Evolutionary conservation across 2,329 filamentous ascomycete species (phyloP), one percentile per base, ranked within the genome.

Genomic region (Claviceps pazoutovae): DNA sequence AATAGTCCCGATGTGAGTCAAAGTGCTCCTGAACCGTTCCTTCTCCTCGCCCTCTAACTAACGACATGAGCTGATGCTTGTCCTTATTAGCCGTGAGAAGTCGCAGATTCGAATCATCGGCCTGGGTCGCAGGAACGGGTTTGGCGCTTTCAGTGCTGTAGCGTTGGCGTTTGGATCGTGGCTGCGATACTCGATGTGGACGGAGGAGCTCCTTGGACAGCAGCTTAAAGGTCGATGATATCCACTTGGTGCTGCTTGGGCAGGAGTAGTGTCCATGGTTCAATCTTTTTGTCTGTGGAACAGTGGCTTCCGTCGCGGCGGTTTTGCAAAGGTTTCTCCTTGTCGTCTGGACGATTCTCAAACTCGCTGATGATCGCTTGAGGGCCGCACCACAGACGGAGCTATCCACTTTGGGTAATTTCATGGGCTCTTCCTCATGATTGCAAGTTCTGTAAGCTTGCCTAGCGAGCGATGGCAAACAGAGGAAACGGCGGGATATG

Each of bases 371-470:
- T 56, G 68, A 67, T 64, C 69, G 69, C 66, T 66, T 69, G 59
- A 75, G 68, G 66, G 77, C 71, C 64, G 75, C 73, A 71, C 73
- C 71, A 69, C 73, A 77, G 71, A 76, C 73, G 71, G 75, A 75
- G 71, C 75, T 69, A 68, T 80, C 75, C 68, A 79, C 72, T 75
- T 74, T 74, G 61, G 72, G 68, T 68, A 74, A 68, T 75, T 74
- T 80, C 78, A 81, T 81, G 74, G 71, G 76, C 67, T 72, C 69
- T 69, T 73, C 70, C 65, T 70, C 74, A 76, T 77, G 67, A 58
- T 71, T 62, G 53, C 57, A 57, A 53, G 44, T 50, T 45, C 21
- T 47, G 51, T 47, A 51, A 30, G 39, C 42, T 34, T 50, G 39
- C 50, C 49, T 4, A 26, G 9, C 23, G 14, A 34, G 26, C 43